Evolutionary conservation across 768 basidiomycete species (phyloP).

Genomic region (Naematelia encephala): DNA sequence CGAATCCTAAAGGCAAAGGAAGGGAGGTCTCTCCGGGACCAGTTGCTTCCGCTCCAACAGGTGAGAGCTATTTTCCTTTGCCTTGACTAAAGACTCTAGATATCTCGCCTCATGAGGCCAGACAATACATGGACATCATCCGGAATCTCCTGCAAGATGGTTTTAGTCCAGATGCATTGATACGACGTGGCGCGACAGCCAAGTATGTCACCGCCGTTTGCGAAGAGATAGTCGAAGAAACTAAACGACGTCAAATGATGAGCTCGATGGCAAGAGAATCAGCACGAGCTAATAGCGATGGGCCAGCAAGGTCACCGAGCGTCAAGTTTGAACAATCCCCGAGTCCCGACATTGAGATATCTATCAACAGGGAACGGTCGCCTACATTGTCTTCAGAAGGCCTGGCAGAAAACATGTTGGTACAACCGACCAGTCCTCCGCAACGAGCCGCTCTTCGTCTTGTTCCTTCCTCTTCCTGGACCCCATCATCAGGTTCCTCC

Average conservation of each 20-base stretch:
- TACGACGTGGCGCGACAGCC: conserved; percentile 28
- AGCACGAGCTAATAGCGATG: conserved; percentile 2
- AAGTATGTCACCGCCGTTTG: conserved; percentile 38
- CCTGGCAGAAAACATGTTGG: conserved; percentile 11
- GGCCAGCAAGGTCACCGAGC: background rate
- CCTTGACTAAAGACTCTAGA: conserved; percentile 12
- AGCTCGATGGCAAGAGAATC: conserved; percentile 21
- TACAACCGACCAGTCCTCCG: conserved; percentile 8
- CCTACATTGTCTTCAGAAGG: conserved; percentile 20
- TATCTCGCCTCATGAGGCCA: conserved; percentile 26
- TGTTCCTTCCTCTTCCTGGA: conserved; percentile 11
- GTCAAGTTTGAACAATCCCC: conserved; percentile 9
- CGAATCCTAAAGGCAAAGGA: background rate
- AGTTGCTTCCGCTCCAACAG: conserved; percentile 4
- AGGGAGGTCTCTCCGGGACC: conserved; percentile 12
- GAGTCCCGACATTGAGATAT: conserved; percentile 20
- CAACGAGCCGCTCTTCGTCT: background rate
- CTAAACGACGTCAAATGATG: conserved; percentile 11
- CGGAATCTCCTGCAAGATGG: conserved; percentile 34
- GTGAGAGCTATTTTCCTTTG: conserved; percentile 6
- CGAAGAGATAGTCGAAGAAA: conserved; percentile 34
- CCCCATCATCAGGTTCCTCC: conserved; percentile 1
- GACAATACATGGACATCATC: conserved; percentile 39
- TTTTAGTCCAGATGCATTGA: conserved; percentile 26
- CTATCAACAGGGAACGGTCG: conserved; percentile 5